Percentiles rank a stretch among this genome's conserved stretches.
These are phyloP conservation scores for Musa troglodytarum DNA, from an alignment of 176 grass and related monocot species.

Conservation along the genomic window DNA sequence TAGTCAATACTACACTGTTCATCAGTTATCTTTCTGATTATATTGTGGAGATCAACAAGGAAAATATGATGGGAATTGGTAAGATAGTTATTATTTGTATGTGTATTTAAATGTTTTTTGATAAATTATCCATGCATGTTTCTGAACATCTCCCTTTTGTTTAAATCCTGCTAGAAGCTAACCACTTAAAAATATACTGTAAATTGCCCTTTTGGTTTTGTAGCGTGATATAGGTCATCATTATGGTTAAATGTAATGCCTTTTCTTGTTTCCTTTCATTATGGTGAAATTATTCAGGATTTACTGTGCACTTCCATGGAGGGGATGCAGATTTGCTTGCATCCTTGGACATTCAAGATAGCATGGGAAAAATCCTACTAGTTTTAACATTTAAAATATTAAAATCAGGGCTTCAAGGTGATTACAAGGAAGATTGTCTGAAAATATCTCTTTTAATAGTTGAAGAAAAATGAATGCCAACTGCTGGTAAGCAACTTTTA, in stretches of 20 bases:
- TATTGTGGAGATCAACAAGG: conserved; percentile 68
- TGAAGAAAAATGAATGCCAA: too few species aligned
- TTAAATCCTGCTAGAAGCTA: neutral
- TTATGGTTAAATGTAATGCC: neutral
- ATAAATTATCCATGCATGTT: neutral
- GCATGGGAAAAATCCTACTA: too few species aligned
- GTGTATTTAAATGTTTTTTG: conserved; percentile 1
- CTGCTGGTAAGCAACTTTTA: too few species aligned
- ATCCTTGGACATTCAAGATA: too few species aligned
- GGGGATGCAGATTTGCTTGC: too few species aligned
- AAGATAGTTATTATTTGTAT: conserved; percentile 22
- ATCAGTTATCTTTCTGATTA: conserved; percentile 82
- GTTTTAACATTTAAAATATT: too few species aligned
- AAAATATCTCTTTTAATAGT: too few species aligned
- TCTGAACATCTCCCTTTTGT: neutral
- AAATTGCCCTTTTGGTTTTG: neutral
- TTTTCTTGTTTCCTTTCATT: conserved; percentile 3
- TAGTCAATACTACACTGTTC: conserved; percentile 80
- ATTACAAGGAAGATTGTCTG: too few species aligned
- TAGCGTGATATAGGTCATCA: conserved; percentile 1
- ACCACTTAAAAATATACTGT: neutral
- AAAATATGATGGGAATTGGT: conserved; percentile 64
- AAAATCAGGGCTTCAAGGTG: too few species aligned
- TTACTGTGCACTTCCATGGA: neutral
- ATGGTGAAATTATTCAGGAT: neutral